Evolutionary conservation across 2,329 filamentous ascomycete species (phyloP), one percentile per base, ranked within the genome.

Genomic region (Cryphonectria carpinicola): DNA sequence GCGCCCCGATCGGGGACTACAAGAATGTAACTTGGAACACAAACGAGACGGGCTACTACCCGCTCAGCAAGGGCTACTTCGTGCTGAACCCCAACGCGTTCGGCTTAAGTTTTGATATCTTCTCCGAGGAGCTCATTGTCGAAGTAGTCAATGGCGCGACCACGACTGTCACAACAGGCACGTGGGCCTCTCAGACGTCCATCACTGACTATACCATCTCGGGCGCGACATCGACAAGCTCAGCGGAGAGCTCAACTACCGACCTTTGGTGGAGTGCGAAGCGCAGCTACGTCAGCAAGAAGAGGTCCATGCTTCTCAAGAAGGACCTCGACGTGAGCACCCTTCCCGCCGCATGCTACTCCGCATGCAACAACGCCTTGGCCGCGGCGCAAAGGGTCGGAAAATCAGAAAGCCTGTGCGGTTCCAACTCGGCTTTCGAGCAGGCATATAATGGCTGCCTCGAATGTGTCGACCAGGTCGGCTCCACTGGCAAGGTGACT

Each of bases 21-120:
- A 74, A 75, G 1, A 74, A 74, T 1, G 77, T 83, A 0, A 75
- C 75, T 0, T 90, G 87, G 88, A 74, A 78, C 0, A 74, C 77
- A 1, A 82, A 84, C 69, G 70, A 81, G 60, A 88, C 85, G 0
- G 73, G 79, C 22, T 89, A 86, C 75, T 90, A 85, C 73, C 85
- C 85, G 1, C 82, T 85, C 1, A 83, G 81, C 0, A 77, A 82
- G 0, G 87, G 85, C 4, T 92, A 92, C 77, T 93, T 89, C 80
- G 86, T 92, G 71, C 83, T 93, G n/a, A 82, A 89, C 69, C 88
- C 91, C 0, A 78, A 82, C 1, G 83, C 83, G 0, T 93, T 93
- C 70, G 90, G 90, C 5, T 81, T 93, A 22, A 86, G 83, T 65
- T 90, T 88, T 71, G 86, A 86, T 58, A 89, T 92, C 25, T 92